These are phyloP conservation scores for Eucalyptus tenuipes DNA, from an alignment of 345 rosid species.

Conservation along the genomic window DNA sequence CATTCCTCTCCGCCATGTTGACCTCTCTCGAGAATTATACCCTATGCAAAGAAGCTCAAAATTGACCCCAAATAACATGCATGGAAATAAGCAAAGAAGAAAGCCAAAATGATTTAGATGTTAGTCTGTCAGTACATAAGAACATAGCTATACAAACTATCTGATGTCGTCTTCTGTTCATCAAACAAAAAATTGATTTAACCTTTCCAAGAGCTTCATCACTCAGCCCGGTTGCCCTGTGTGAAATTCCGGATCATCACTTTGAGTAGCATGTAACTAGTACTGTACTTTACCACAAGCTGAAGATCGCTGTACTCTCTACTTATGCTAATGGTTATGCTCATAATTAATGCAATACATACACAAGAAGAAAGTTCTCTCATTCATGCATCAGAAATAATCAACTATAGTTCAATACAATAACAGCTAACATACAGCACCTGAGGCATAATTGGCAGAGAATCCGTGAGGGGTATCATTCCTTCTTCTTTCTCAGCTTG, in stretches of 20 bases:
- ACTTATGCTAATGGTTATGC: background rate
- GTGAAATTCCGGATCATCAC: background rate
- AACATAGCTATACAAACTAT: background rate
- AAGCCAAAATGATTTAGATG: background rate
- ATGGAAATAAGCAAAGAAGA: background rate
- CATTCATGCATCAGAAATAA: background rate
- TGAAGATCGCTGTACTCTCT: background rate
- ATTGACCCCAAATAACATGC: background rate
- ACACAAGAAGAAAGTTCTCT: background rate
- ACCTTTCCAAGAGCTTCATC: background rate
- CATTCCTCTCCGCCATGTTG: background rate
- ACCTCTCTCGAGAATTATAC: background rate
- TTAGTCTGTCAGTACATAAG: background rate
- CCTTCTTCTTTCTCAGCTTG: conserved; percentile 99
- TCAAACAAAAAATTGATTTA: background rate
- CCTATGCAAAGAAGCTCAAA: background rate
- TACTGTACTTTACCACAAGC: background rate
- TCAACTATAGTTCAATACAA: background rate
- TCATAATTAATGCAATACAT: background rate
- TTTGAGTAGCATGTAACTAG: background rate
- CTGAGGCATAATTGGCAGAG: conserved; percentile 90
- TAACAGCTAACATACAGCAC: conserved; percentile 12
- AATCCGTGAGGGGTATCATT: conserved; percentile 80
- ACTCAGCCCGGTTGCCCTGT: background rate
- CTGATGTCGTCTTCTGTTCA: background rate